Conservation (phyloP, 2,329 filamentous ascomycete genomes). For the Claviceps maximensis region DNA sequence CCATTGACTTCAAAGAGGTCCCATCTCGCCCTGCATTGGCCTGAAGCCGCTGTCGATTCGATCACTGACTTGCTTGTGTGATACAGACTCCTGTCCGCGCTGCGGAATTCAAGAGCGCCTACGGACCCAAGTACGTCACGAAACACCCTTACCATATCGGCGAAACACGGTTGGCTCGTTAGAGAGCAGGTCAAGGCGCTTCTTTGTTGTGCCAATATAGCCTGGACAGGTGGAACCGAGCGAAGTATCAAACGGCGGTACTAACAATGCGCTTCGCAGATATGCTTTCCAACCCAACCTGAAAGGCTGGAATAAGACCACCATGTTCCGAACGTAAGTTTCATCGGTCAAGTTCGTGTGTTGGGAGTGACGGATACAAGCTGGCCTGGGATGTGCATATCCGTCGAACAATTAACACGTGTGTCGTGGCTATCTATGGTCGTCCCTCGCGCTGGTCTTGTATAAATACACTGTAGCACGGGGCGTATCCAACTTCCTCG, state of each 20-base stretch:
- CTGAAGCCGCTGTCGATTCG: not conserved
- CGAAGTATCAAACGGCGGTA: not conserved
- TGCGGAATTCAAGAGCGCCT: conserved; percentile 45
- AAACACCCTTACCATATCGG: not conserved
- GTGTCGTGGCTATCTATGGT: not conserved
- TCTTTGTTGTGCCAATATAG: not conserved
- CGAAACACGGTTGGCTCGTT: not conserved
- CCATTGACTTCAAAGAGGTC: not conserved
- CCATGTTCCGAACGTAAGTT: conserved; percentile 39
- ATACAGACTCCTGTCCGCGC: conserved; percentile 34
- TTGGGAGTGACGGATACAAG: not conserved
- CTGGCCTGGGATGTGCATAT: not conserved
- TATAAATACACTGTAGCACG: not conserved
- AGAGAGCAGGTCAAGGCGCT: not conserved
- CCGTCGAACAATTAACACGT: not conserved
- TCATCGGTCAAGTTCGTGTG: not conserved
- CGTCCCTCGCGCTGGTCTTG: not conserved
- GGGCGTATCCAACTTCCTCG: not conserved
- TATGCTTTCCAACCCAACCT: conserved; percentile 46
- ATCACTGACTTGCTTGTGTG: conserved; percentile 18
- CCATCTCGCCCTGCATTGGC: not conserved
- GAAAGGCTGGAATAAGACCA: conserved; percentile 32
- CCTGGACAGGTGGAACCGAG: not conserved
- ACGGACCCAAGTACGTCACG: conserved; percentile 48
- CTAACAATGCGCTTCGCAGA: conserved; percentile 27